Conservation (phyloP, 1,139 yeast species). For the Pichia sp. region DNA sequence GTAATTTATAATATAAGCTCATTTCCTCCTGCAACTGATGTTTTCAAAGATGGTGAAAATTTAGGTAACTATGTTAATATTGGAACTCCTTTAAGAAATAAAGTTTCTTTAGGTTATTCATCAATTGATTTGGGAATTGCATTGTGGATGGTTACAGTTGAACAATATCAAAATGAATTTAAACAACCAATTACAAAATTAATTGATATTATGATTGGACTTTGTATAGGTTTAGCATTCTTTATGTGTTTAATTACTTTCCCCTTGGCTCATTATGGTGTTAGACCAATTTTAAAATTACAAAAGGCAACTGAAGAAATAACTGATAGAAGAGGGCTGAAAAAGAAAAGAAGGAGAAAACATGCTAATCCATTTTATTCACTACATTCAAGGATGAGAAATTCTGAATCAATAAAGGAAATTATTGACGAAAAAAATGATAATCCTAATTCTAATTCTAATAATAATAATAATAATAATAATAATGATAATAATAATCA, state of each 20-base stretch:
- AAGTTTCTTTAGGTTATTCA: slow-evolving; percentile 69
- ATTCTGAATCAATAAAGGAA: not conserved
- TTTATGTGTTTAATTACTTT: slow-evolving; percentile 70
- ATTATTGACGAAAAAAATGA: not conserved
- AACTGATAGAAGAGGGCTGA: slow-evolving; percentile 30
- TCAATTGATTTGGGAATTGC: slow-evolving; percentile 43
- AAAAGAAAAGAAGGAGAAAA: slow-evolving; percentile 12
- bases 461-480: not conserved
- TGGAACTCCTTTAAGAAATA: slow-evolving; percentile 35
- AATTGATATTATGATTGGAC: slow-evolving; percentile 67
- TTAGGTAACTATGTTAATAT: slow-evolving; percentile 49
- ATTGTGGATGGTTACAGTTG: slow-evolving; percentile 72
- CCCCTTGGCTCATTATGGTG: slow-evolving; percentile 80
- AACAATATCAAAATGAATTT: slow-evolving; percentile 56
- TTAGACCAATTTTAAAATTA: slow-evolving; percentile 72
- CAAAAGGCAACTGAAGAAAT: slow-evolving; percentile 77
- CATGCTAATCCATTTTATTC: slow-evolving; percentile 5
- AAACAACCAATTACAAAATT: slow-evolving; percentile 58
- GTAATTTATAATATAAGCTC: slow-evolving; percentile 8
- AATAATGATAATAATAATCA: not conserved
- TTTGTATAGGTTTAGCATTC: slow-evolving; percentile 73
- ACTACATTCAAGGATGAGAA: slow-evolving; percentile 3
- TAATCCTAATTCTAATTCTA: not conserved
- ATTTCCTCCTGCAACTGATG: slow-evolving; percentile 23
- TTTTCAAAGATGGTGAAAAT: slow-evolving; percentile 13